Evolutionary conservation across 169 alveolate genomes (phyloP), one percentile per base, ranked within the genome.

Genomic region (Babesia bigemina): DNA sequence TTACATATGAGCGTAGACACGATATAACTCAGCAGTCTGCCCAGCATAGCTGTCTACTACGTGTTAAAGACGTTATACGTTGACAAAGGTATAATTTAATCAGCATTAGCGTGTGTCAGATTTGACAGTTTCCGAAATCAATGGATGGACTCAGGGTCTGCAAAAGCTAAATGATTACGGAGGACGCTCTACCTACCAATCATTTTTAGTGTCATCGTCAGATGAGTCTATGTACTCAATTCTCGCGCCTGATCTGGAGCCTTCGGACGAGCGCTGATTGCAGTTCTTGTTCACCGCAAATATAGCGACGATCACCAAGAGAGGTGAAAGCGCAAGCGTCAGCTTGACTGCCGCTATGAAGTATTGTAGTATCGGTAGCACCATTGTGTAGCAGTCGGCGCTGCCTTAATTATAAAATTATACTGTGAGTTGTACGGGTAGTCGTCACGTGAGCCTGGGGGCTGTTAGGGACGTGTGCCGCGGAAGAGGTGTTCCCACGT

Each of bases 201-300:
- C 78, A 29, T 76, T 42, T 63, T 76, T 78, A 28, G 36, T 33
- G 36, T 55, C 73, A 28, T 78, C 79, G 53, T 69, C 73, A 4
- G 70, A 81, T n/a, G 72, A 66, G 60, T 71, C 76, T 22, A 67
- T 22, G 16, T 50, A 50, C 33, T 56, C 58, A 4, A 16, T 42
- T 13, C 76, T 65, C 29, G 47, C 59, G 6, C 72, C 70, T 22
- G 50, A 45, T 19, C 26, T 45, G 22, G 50, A 44, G 24, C 79
- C 66, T 33, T 55, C 63, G 6, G 72, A n/a, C 48, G 81, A 49
- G 22, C 75, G 66, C 22, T 73, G 87, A 47, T 78, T 78, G 26
- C 81, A 71, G 58, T 78, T 70, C 47, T 78, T 78, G 81, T 78
- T 78, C 65, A 56, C 42, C 47, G 52, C 87, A 75, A 78, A 78